Base-by-base conservation (phyloP, 2,329 filamentous ascomycete species). In the Fusarium sp. region DNA sequence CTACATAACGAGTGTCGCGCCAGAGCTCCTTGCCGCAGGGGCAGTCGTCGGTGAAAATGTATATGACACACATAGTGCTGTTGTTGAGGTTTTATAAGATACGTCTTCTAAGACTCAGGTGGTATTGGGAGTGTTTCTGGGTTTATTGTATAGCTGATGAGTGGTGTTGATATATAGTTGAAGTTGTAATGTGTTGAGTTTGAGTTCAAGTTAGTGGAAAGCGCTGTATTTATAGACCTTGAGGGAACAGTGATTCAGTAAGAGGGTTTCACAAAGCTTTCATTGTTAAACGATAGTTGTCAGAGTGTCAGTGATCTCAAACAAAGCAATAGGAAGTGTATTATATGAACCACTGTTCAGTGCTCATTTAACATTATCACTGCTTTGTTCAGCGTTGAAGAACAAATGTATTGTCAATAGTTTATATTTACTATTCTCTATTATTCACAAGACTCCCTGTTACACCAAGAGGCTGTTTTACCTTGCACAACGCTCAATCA, bases 241-340 rank as follows among this genome's bases (percentile, higher is more conserved):
- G 1, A 6, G 18, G 12, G 10, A 38, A 38, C 34, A 11, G 5
- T 12, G 10, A n/a, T 12, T 38, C 34, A 38, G 32, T 38, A 15
- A 30, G 12, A 30, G 12, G 1, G 32, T 38, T 38, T 18, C 32
- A 38, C 16, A 38, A 4, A 16, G 16, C 16, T 38, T 38, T n/a
- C 6, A 2, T n/a, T 38, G 10, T n/a, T 38, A 10, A n/a, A 38
- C 9, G 16, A 4, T 10, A 18, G 5, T 3, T n/a, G 18, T 38
- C 16, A 10, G 16, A 18, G 3, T 18, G 32, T 38, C 18, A 18
- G 6, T 38, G 2, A 12, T 38, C 18, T 4, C 0, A 3, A n/a
- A 38, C 34, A 38, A 38, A n/a, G 6, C 18, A 38, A 11, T n/a
- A 1, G 18, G 0, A 6, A 6, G 0, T 6, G 2, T 1, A 38